phyloP scores from a whole-genome alignment of 371 early-diverging fungal species.

The Blakeslea trispora region DNA sequence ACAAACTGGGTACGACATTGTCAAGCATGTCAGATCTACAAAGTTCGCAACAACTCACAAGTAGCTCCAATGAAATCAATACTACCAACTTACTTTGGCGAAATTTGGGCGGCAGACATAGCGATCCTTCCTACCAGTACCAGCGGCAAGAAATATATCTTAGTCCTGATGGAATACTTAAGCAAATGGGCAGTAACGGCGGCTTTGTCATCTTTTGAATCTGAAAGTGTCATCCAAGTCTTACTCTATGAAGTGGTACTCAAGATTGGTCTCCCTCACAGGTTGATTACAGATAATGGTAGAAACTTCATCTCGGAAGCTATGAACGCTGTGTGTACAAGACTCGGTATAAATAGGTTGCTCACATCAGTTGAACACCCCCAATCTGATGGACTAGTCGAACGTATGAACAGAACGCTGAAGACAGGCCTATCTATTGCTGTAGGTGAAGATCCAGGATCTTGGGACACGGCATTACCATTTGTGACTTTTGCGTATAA shows the following conservation, averaged over 20 bases:
- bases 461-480: slow-evolving; percentile 21
- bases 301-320: slow-evolving; percentile 14
- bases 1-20: background rate
- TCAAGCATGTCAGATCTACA: slow-evolving; percentile 7
- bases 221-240: background rate
- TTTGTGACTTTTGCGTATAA: slow-evolving; percentile 24
- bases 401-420: slow-evolving; percentile 21
- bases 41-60: slow-evolving; percentile 7
- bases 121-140: slow-evolving; percentile 19
- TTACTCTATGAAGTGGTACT: slow-evolving; percentile 6
- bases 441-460: background rate
- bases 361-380: slow-evolving; percentile 24
- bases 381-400: slow-evolving; percentile 20
- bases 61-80: slow-evolving; percentile 9
- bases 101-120: slow-evolving; percentile 29
- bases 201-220: slow-evolving; percentile 7
- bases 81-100: slow-evolving; percentile 2
- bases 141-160: slow-evolving; percentile 18
- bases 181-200: slow-evolving; percentile 19
- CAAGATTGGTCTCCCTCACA: background rate
- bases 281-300: slow-evolving; percentile 18
- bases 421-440: slow-evolving; percentile 11
- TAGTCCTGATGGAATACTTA: slow-evolving; percentile 25
- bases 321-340: slow-evolving; percentile 8
- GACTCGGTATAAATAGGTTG: slow-evolving; percentile 10